Percentiles rank a stretch among this genome's conserved stretches.
Conservation (phyloP, 1,284 basidiomycete species). For the Chalciporus sp. region DNA sequence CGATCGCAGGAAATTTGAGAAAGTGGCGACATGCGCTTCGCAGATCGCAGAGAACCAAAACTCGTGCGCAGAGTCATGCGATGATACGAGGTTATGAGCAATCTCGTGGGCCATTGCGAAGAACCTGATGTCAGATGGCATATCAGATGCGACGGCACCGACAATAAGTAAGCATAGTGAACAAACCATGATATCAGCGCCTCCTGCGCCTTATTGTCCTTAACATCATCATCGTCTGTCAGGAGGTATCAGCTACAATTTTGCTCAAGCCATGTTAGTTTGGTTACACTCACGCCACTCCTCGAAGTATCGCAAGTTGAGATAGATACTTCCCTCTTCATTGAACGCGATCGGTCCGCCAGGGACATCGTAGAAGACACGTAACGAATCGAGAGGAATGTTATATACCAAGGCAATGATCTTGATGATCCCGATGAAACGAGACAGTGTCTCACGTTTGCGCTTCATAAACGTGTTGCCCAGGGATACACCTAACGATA, state of each 20-base stretch:
- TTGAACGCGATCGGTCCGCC: constrained; percentile 93
- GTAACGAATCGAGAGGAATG: constrained; percentile 51
- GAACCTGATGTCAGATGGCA: constrained; percentile 53
- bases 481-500: constrained; percentile 51
- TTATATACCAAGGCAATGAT: constrained; percentile 60
- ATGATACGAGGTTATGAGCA: constrained; percentile 69
- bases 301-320: constrained; percentile 84
- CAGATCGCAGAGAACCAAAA: constrained; percentile 91
- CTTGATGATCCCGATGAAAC: constrained; percentile 66
- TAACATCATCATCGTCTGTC: constrained; percentile 69
- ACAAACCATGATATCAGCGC: constrained; percentile 77
- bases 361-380: constrained; percentile 48
- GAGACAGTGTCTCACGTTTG: constrained; percentile 53
- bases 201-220: constrained; percentile 54
- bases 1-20: constrained; percentile 18
- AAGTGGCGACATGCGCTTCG: constrained; percentile 54
- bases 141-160: background rate
- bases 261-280: background rate
- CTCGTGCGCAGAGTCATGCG: constrained; percentile 82
- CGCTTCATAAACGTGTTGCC: constrained; percentile 45
- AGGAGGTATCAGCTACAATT: background rate
- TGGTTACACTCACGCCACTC: constrained; percentile 72
- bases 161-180: background rate
- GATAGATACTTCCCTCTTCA: constrained; percentile 81
- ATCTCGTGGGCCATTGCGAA: constrained; percentile 53